These are phyloP conservation scores for Microascus cirrosus DNA, from an alignment of 2,329 filamentous ascomycete genomes.

Conservation along the genomic window DNA sequence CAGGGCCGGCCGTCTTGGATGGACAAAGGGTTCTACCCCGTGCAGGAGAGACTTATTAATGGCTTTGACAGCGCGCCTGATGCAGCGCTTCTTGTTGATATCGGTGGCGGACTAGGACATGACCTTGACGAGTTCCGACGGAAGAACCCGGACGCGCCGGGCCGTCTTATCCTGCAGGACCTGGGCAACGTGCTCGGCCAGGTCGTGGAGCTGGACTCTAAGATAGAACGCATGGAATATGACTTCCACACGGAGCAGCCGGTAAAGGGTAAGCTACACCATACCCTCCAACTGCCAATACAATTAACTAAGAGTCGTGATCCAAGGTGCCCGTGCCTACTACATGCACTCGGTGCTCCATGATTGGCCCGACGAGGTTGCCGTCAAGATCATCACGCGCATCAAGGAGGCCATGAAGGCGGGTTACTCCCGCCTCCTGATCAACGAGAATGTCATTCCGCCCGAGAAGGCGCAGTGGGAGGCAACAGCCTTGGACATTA, in stretches of 20 bases:
- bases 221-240: conserved; percentile 20
- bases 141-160: conserved; percentile 18
- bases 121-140: conserved; percentile 20
- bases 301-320: not conserved
- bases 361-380: conserved; percentile 17
- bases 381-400: conserved; percentile 15
- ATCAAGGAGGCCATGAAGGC: conserved; percentile 16
- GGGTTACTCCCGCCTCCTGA: conserved; percentile 20
- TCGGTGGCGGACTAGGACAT: conserved; percentile 22
- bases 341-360: conserved; percentile 23
- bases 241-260: conserved; percentile 19
- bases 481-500: conserved; percentile 16
- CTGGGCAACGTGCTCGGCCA: conserved; percentile 25
- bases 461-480: conserved; percentile 17
- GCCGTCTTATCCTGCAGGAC: conserved; percentile 36
- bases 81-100: conserved; percentile 19
- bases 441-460: conserved; percentile 21
- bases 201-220: conserved; percentile 15
- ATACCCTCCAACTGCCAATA: not conserved
- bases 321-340: conserved; percentile 17
- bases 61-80: conserved; percentile 15
- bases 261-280: conserved; percentile 11
- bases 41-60: conserved; percentile 17
- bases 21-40: conserved; percentile 21
- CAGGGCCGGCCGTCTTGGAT: conserved; percentile 22